Base-by-base conservation (phyloP, 345 rosid species). In the Citrus sp. region DNA sequence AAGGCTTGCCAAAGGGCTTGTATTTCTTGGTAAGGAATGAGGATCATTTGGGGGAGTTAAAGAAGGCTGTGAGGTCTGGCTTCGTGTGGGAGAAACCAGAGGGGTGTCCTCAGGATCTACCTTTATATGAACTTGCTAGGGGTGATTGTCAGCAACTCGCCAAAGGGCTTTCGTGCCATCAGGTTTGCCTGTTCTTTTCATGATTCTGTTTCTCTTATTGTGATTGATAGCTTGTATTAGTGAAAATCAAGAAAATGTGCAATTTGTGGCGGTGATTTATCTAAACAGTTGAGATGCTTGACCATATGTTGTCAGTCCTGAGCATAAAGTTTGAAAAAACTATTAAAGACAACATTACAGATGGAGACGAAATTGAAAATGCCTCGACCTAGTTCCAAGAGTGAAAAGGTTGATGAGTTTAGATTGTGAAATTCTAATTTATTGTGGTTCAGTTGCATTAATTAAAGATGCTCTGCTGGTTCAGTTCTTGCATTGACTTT, bases 1-100 rank as follows among this genome's bases (percentile, higher is more conserved):
- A 75, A 3, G 92, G 93, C 67, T 80, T 94, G 77, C 90, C 92
- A 9, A 88, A 86, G 73, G 98, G 98, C 40, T 85, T 92, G 89
- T 91, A 94, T 81, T 91, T 92, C 78, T 82, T 94, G 82, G 92
- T 91, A 73, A 94, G 98, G 79, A 94, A 94, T 65, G 92, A 92
- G 82, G 97, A 90, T 77, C 97, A 94, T 81, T 82, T 92, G 42
- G 83, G 77, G 70, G 82, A 89, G 82, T 89, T 94, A 78, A 86
- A 84, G 87, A 86, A 67, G 10, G 86, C 87, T 74, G 86, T 78
- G 19, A 88, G 87, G 81, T 56, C 87, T 6, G 92, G 85, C 16
- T 94, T 94, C 77, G 84, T 79, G 79, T 94, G 98, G 98, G 85
- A 42, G 71, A 92, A 84, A 86, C 97, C 98, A 22, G 91, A 88